These are phyloP conservation scores for Aegilops sharonensis DNA, from an alignment of 176 grass and related monocot species.

Conservation along the genomic window DNA sequence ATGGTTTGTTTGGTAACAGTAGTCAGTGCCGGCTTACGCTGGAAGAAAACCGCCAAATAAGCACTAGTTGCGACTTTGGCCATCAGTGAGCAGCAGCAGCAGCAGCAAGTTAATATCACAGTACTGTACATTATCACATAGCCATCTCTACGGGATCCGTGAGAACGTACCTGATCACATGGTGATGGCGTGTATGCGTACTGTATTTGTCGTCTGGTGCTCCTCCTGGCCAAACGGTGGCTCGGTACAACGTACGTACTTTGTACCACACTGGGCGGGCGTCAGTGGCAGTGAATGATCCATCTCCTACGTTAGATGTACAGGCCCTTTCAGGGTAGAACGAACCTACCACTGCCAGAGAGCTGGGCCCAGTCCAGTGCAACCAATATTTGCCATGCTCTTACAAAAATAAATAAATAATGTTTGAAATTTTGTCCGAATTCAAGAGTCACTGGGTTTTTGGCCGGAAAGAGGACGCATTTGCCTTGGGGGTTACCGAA, in stretches of 20 bases:
- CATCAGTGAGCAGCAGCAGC: not conserved
- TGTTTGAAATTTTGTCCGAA: not conserved
- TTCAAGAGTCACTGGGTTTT: not conserved
- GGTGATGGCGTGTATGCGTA: not conserved
- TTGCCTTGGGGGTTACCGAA: not conserved
- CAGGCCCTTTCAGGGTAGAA: no score
- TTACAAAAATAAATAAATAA: not conserved
- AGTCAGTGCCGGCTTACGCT: no score
- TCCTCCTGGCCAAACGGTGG: not conserved
- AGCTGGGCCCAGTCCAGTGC: no score
- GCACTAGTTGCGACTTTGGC: not conserved
- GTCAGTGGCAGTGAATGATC: not conserved
- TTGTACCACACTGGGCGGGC: not conserved
- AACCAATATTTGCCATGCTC: not conserved
- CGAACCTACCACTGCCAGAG: no score
- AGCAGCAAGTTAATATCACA: no score
- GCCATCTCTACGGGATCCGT: not conserved
- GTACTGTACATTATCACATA: no score
- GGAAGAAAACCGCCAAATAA: not conserved
- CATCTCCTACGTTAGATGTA: not conserved
- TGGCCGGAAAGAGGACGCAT: not conserved
- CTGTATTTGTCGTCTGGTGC: not conserved
- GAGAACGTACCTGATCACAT: not conserved
- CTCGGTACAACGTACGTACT: not conserved
- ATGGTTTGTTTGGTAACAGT: no score